Conservation (phyloP, 1,284 basidiomycete genomes). For the Rhodotorula sp. region DNA sequence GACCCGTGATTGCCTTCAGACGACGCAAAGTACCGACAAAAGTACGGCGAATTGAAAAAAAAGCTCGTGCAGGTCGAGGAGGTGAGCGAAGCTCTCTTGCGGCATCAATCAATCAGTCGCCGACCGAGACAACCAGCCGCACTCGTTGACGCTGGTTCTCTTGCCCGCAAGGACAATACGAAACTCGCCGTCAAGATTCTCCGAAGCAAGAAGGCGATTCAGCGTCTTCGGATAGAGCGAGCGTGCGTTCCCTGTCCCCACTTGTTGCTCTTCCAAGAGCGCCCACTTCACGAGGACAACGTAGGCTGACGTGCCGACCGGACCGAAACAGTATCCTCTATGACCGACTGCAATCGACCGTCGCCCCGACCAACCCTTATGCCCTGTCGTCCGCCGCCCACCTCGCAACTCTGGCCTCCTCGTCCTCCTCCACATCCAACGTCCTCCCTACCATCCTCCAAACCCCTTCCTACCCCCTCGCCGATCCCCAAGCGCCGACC, state of each 20-base stretch:
- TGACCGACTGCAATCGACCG: conserved; percentile 36
- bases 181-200: conserved; percentile 67
- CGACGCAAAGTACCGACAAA: conserved; percentile 80
- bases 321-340: conserved; percentile 29
- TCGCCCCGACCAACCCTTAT: conserved; percentile 38
- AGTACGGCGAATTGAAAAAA: conserved; percentile 84
- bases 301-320: background rate
- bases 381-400: conserved; percentile 29
- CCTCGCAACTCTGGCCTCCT: conserved; percentile 26
- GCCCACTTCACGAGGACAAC: background rate
- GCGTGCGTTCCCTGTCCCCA: conserved; percentile 61
- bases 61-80: conserved; percentile 84
- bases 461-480: conserved; percentile 17
- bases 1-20: conserved; percentile 51
- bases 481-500: conserved; percentile 29
- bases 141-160: conserved; percentile 11
- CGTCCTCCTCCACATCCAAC: conserved; percentile 9
- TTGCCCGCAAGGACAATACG: conserved; percentile 47
- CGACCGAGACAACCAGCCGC: no score
- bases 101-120: background rate
- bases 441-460: conserved; percentile 22
- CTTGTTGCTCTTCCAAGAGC: background rate
- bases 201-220: conserved; percentile 77
- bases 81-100: conserved; percentile 52
- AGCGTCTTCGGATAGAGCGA: conserved; percentile 81